Evolutionary conservation across 2,329 filamentous ascomycete genomes (phyloP).

Genomic region (Diaporthe batatas): DNA sequence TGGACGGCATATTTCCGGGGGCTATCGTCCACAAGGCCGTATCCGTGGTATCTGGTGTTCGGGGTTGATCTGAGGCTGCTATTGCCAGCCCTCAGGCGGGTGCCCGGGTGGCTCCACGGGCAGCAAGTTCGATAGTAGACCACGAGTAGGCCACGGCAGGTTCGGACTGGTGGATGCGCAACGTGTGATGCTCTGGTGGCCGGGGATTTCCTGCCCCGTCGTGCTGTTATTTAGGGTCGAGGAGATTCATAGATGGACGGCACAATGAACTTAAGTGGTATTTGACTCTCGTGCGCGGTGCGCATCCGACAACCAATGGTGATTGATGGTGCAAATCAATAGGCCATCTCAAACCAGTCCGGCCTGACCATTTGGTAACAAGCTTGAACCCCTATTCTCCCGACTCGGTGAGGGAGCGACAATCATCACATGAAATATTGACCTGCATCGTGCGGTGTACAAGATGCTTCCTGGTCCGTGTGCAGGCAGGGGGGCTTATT

Average conservation of each 20-base stretch:
- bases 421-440: background rate
- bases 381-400: slow-evolving; percentile 2
- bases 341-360: background rate
- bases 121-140: background rate
- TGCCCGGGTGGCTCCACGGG: slow-evolving; percentile 35
- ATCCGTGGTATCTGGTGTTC: slow-evolving; percentile 44
- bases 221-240: background rate
- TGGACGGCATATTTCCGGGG: slow-evolving; percentile 44
- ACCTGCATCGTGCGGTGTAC: slow-evolving; percentile 3
- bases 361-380: background rate
- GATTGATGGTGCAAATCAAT: background rate
- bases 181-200: background rate
- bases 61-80: slow-evolving; percentile 44
- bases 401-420: background rate
- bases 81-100: slow-evolving; percentile 35
- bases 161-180: background rate
- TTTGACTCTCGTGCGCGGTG: background rate
- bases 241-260: background rate
- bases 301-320: too few relatives aligned
- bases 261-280: background rate
- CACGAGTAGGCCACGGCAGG: background rate
- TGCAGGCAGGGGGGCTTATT: background rate
- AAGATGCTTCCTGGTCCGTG: slow-evolving; percentile 19
- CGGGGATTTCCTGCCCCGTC: too few relatives aligned
- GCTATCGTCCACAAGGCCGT: slow-evolving; percentile 38